A percentile compares a stretch with the other conserved stretches of the same genome.
Evolutionary conservation across 805 yeast genomes (phyloP).

Genomic region (Allodekkera sacchari): DNA sequence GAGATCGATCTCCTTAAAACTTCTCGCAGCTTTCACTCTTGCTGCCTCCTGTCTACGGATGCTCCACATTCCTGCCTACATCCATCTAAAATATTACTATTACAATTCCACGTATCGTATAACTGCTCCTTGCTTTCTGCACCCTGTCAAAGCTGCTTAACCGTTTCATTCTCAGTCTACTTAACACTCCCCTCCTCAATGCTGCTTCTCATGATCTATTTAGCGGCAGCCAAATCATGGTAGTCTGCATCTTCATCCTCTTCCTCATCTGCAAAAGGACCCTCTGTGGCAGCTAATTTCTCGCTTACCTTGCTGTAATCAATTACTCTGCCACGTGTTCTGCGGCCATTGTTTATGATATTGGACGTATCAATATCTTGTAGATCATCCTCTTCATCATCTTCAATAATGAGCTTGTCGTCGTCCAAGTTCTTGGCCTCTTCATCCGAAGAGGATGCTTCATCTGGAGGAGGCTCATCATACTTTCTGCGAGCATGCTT

Average conservation of each 20-base stretch:
- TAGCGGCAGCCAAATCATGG: too few species aligned
- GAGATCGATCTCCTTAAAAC: too few species aligned
- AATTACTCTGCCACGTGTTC: slow-evolving; percentile 84
- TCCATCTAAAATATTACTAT: too few species aligned
- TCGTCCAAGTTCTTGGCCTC: slow-evolving; percentile 33
- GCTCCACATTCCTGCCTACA: too few species aligned
- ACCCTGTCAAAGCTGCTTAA: too few species aligned
- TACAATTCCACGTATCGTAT: too few species aligned
- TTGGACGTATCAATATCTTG: slow-evolving; percentile 75
- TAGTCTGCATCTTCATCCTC: slow-evolving; percentile 37
- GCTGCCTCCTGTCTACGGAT: too few species aligned
- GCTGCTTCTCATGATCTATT: too few species aligned
- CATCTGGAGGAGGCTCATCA: slow-evolving; percentile 12
- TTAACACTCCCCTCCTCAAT: slow-evolving; percentile 42
- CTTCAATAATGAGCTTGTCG: slow-evolving; percentile 47
- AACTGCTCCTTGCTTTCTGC: too few species aligned
- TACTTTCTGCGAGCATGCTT: slow-evolving; percentile 17
- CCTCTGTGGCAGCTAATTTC: slow-evolving; percentile 45
- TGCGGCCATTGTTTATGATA: slow-evolving; percentile 76
- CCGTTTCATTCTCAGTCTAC: slow-evolving; percentile 25
- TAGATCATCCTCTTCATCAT: slow-evolving; percentile 69
- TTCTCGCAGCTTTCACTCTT: too few species aligned
- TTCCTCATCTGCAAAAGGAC: slow-evolving; percentile 36
- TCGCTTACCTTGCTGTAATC: slow-evolving; percentile 79
- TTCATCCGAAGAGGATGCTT: slow-evolving; percentile 9